These are phyloP conservation scores for Ustilago hordei DNA, from an alignment of 1,284 basidiomycete genomes.

Conservation along the genomic window DNA sequence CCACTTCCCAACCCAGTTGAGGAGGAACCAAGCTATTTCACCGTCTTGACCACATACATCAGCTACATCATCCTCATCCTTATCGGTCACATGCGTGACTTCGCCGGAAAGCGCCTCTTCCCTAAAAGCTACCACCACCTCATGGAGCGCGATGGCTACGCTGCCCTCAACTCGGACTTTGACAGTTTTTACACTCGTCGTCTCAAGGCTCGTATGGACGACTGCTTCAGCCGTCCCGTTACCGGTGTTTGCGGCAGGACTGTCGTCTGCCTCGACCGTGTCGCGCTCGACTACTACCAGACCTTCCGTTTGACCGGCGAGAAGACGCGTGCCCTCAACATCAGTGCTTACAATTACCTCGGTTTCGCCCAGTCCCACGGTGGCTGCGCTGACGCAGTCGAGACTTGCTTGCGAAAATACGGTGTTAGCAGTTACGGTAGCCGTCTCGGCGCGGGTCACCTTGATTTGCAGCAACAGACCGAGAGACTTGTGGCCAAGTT, in stretches of 20 bases:
- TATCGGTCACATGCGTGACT: slow-evolving; percentile 93
- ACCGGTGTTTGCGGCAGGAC: slow-evolving; percentile 96
- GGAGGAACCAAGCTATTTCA: slow-evolving; percentile 84
- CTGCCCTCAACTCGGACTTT: slow-evolving; percentile 96
- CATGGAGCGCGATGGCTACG: slow-evolving; percentile 74
- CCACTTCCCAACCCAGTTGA: slow-evolving; percentile 71
- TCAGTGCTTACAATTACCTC: slow-evolving; percentile 99
- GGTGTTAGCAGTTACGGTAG: slow-evolving; percentile 83
- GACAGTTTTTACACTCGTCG: slow-evolving; percentile 99
- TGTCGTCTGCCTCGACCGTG: slow-evolving; percentile 86
- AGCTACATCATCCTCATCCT: slow-evolving; percentile 74
- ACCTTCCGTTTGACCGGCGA: slow-evolving; percentile 84
- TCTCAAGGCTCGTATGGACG: slow-evolving; percentile 91
- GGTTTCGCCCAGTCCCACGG: slow-evolving; percentile 95
- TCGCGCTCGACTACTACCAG: slow-evolving; percentile 83
- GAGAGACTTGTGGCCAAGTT: slow-evolving; percentile 92
- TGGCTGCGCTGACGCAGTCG: slow-evolving; percentile 91
- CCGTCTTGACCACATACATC: slow-evolving; percentile 90
- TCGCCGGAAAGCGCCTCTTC: slow-evolving; percentile 87
- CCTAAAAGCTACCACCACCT: slow-evolving; percentile 80
- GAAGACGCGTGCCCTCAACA: slow-evolving; percentile 87
- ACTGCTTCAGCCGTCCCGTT: slow-evolving; percentile 92
- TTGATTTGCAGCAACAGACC: slow-evolving; percentile 83
- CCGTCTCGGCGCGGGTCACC: slow-evolving; percentile 84
- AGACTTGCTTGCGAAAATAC: slow-evolving; percentile 70